Conservation (phyloP, 2,329 filamentous ascomycete genomes). For the Cyphellophora europaea region DNA sequence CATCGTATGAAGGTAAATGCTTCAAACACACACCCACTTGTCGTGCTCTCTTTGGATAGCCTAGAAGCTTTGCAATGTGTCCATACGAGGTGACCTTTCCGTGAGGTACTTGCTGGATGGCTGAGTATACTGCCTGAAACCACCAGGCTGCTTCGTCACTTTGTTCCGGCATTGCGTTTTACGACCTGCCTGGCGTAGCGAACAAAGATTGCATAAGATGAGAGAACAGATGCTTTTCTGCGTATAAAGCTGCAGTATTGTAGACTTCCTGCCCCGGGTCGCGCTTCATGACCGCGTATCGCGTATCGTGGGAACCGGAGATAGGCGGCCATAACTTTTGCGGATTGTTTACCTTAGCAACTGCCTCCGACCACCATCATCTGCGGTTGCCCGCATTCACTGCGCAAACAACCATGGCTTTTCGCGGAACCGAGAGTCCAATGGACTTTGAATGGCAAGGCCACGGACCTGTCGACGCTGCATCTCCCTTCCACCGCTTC, state of each 20-base stretch:
- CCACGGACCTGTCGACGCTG: constrained; percentile 32
- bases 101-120: constrained; percentile 73
- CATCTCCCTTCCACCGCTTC: constrained; percentile 40
- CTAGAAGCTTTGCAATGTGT: constrained; percentile 54
- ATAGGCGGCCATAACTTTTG: too few relatives aligned
- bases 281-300: too few relatives aligned
- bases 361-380: too few relatives aligned
- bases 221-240: too few relatives aligned
- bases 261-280: too few relatives aligned
- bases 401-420: constrained; percentile 16
- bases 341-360: too few relatives aligned
- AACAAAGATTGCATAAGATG: too few relatives aligned
- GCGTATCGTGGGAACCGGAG: too few relatives aligned
- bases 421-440: constrained; percentile 31
- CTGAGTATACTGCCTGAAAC: constrained; percentile 62
- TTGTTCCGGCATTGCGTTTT: constrained; percentile 32
- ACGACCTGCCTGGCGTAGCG: too few relatives aligned
- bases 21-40: constrained; percentile 90
- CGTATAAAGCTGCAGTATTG: too few relatives aligned
- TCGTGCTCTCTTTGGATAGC: constrained; percentile 58
- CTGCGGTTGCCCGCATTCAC: too few relatives aligned
- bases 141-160: constrained; percentile 40
- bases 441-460: constrained; percentile 44
- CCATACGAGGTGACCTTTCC: constrained; percentile 85
- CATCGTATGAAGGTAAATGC: constrained; percentile 55